Conservation (phyloP, 1,284 basidiomycete genomes). For the Schizophyllum commune region DNA sequence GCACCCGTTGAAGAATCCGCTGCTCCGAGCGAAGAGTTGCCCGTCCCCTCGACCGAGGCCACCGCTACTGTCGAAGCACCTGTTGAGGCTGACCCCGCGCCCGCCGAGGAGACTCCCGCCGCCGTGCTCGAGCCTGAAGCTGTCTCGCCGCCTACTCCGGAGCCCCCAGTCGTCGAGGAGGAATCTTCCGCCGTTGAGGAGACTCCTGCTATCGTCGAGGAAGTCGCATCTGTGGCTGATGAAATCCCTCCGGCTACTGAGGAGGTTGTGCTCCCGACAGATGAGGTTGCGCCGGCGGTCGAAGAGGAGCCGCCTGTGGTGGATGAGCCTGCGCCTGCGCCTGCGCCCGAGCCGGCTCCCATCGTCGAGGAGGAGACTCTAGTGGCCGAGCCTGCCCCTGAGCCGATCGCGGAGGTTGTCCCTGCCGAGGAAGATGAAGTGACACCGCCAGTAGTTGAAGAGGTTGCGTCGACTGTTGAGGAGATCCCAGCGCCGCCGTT, state of each 20-base stretch:
- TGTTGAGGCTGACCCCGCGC: too few relatives aligned
- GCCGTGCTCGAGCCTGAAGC: too few relatives aligned
- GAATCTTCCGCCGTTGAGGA: slow-evolving; percentile 8
- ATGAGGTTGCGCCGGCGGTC: slow-evolving; percentile 5
- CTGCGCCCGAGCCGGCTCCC: neutral
- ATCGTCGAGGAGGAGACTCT: slow-evolving; percentile 1
- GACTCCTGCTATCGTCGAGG: neutral
- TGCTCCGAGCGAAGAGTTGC: too few relatives aligned
- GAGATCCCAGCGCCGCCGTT: neutral
- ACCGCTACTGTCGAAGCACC: too few relatives aligned
- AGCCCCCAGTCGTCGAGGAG: neutral
- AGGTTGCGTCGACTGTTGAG: neutral
- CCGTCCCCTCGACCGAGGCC: too few relatives aligned
- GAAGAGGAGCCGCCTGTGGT: neutral
- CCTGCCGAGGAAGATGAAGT: neutral
- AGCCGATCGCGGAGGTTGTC: neutral
- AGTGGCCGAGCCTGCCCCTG: neutral
- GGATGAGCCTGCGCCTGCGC: neutral
- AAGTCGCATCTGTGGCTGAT: slow-evolving; percentile 8
- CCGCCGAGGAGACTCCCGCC: too few relatives aligned
- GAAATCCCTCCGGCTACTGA: slow-evolving; percentile 3
- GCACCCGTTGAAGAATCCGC: neutral
- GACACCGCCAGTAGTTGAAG: neutral
- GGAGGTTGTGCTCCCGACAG: slow-evolving; percentile 5
- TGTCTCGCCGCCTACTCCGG: slow-evolving; percentile 3